Evolutionary conservation across 495 filamentous ascomycete genomes (phyloP).

Genomic region (Cercophora samala): DNA sequence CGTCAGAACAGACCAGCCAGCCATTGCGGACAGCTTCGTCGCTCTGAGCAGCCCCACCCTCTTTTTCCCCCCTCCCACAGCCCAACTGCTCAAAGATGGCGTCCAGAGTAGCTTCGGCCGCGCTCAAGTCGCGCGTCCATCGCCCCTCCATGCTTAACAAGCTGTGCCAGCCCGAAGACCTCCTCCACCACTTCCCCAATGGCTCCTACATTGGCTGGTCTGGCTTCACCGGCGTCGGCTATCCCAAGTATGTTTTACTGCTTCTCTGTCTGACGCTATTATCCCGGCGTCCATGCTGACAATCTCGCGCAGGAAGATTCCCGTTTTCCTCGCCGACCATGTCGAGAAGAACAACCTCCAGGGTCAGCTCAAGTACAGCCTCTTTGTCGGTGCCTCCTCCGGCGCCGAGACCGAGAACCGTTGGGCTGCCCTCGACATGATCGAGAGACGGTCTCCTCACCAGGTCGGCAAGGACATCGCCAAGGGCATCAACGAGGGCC

Average conservation of each 20-base stretch:
- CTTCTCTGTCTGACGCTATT: background rate
- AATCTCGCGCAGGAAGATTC: conserved; percentile 61
- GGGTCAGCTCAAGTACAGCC: conserved; percentile 75
- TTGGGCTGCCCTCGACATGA: conserved; percentile 86
- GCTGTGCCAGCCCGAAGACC: conserved; percentile 72
- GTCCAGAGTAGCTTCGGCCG: conserved; percentile 60
- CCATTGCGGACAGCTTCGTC: background rate
- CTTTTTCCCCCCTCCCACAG: background rate
- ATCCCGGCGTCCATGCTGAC: conserved; percentile 11
- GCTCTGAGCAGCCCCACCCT: conserved; percentile 6
- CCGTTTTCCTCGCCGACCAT: conserved; percentile 79
- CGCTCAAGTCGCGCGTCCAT: conserved; percentile 69
- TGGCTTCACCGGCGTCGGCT: conserved; percentile 88
- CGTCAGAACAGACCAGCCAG: background rate
- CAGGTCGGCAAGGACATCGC: conserved; percentile 90
- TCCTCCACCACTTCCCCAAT: conserved; percentile 77
- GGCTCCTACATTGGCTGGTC: conserved; percentile 83
- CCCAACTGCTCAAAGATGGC: conserved; percentile 32
- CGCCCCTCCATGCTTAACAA: conserved; percentile 77
- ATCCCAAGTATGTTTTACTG: conserved; percentile 84
- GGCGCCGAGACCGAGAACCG: conserved; percentile 90
- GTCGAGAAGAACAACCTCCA: conserved; percentile 86
- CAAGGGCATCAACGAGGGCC: conserved; percentile 84
- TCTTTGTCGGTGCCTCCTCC: conserved; percentile 86
- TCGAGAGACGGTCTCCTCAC: conserved; percentile 78